These are phyloP conservation scores for Aspergillus tanneri DNA, from an alignment of 2,329 filamentous ascomycete species.

Conservation along the genomic window DNA sequence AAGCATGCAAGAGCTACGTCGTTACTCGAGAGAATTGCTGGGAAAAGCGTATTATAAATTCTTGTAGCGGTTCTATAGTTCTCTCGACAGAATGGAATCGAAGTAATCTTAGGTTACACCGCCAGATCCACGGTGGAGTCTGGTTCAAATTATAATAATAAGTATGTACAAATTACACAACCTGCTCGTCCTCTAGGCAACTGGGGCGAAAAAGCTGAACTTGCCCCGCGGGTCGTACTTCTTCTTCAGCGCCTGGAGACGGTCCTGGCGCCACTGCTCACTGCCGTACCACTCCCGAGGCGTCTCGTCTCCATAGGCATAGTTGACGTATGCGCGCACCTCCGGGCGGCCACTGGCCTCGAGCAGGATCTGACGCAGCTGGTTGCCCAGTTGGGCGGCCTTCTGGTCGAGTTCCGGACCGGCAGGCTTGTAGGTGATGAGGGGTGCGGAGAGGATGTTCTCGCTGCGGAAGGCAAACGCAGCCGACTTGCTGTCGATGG, in stretches of 20 bases:
- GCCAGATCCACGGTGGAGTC: too few relatives aligned
- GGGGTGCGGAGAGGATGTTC: constrained; percentile 40
- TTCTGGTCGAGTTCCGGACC: constrained; percentile 21
- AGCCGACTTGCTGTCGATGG: constrained; percentile 34
- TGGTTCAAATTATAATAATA: too few relatives aligned
- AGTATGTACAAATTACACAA: too few relatives aligned
- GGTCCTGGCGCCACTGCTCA: constrained; percentile 35
- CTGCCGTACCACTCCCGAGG: constrained; percentile 30
- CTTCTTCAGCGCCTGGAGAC: constrained; percentile 32
- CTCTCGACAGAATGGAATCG: too few relatives aligned
- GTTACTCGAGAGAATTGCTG: too few relatives aligned
- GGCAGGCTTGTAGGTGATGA: constrained; percentile 32
- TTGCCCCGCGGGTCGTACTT: constrained; percentile 35
- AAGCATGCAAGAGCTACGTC: too few relatives aligned
- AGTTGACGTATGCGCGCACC: constrained; percentile 33
- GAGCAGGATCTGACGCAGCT: constrained; percentile 29
- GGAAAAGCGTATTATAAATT: too few relatives aligned
- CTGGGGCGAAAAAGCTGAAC: constrained; percentile 33
- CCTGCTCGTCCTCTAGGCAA: too few relatives aligned
- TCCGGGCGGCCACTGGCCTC: constrained; percentile 21
- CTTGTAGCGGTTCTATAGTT: too few relatives aligned
- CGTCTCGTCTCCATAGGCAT: constrained; percentile 30
- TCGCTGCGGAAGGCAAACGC: constrained; percentile 52
- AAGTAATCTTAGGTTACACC: too few relatives aligned
- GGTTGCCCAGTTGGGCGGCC: constrained; percentile 29